A percentile compares a stretch with the other conserved stretches of the same genome.
These are phyloP conservation scores for Acmispon strigosus DNA, from an alignment of 306 rosid genomes.

Conservation along the genomic window DNA sequence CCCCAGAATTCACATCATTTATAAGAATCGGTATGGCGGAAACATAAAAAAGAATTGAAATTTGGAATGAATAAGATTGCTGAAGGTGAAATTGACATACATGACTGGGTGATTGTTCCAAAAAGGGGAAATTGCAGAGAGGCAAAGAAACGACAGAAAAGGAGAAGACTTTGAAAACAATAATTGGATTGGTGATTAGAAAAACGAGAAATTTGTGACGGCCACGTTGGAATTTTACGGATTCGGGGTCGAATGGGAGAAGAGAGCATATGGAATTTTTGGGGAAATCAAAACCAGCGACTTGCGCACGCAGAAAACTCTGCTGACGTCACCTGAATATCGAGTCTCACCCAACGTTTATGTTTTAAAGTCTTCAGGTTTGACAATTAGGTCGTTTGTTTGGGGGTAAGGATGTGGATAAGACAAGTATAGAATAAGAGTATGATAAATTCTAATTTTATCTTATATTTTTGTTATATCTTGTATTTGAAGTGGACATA, in stretches of 20 bases:
- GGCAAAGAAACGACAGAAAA: not conserved
- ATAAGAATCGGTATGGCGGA: not conserved
- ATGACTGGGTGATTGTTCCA: not conserved
- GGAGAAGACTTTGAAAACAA: constrained; percentile 22
- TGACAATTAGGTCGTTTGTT: too few relatives aligned
- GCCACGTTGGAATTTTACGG: not conserved
- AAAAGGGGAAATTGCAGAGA: not conserved
- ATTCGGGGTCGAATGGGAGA: not conserved
- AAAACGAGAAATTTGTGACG: not conserved
- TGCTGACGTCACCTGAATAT: constrained; percentile 15
- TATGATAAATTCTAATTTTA: too few relatives aligned
- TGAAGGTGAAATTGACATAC: not conserved
- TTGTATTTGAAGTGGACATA: too few relatives aligned
- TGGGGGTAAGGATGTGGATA: too few relatives aligned
- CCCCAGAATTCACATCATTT: not conserved
- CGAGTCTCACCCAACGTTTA: not conserved
- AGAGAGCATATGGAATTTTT: not conserved
- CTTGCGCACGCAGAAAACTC: constrained; percentile 29
- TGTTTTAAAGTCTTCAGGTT: too few relatives aligned
- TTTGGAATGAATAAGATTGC: not conserved
- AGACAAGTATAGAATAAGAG: too few relatives aligned
- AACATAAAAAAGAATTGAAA: not conserved
- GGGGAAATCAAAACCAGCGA: constrained; percentile 20
- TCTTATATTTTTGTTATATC: too few relatives aligned
- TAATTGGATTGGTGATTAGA: constrained; percentile 1